Base-by-base conservation (phyloP, 768 basidiomycete genomes). In the Scleroderma citrinum region DNA sequence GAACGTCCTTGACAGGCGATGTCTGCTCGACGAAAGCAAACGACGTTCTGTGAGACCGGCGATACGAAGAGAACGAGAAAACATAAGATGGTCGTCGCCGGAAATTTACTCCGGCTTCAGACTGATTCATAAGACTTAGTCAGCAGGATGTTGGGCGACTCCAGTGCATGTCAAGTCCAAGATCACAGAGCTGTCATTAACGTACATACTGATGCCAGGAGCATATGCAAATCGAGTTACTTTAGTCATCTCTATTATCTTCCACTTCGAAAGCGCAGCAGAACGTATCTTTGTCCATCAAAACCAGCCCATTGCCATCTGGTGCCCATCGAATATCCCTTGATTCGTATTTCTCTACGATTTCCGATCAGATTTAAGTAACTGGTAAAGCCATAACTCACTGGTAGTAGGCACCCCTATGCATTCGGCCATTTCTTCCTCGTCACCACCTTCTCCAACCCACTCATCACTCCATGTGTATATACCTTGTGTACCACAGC, bases 341-440 rank as follows among this genome's bases (percentile, higher is more conserved):
- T 3, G 82, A 76, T 47, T 83, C 78, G 55, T 94, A 94, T 59
- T 78, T 76, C 50, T 80, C 87, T 88, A 55, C 11, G 21, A 46
- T 14, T 30, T 47, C 44, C 47, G 43, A 43, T 23, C 13, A 32
- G 38, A 31, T 35, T 14, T 37, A 36, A 21, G 31, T 31, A 21
- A 20, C 8, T 13, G 2, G 34, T 1, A 46, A 67, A 62, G 51
- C 20, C 29, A 38, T 17, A 34, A 26, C 53, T 47, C 24, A 78
- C 89, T 69, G 87, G 88, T 80, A n/a, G 85, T 78, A 30, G 93
- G 93, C 4, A 96, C 80, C 7, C 89, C 89, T 30, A 94, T 80
- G 57, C 91, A 94, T 65, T 95, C 93, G 3, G 91, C 90, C 68
- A 92, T 85, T 59, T 92, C 91, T 53, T 71, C 68, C 59, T 81